Percentiles rank a stretch among this genome's conserved stretches.
phyloP scores from a whole-genome alignment of 176 grass and related monocot genomes.

The Triticum monococcum region DNA sequence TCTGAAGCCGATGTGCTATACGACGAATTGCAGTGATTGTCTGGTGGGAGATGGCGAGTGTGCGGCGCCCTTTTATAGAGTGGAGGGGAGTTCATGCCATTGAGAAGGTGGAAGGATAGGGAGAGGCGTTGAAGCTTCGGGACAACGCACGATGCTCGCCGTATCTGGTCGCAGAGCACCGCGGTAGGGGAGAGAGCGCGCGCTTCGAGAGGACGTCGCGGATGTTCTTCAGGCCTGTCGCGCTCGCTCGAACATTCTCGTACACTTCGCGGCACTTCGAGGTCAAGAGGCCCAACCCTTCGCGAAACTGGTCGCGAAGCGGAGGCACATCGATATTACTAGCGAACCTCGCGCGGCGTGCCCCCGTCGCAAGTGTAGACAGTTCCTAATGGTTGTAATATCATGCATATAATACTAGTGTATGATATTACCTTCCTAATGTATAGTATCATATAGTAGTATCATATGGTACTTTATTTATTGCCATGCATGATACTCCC shows the following conservation, averaged over 20 bases:
- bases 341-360: too few species aligned
- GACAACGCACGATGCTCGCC: not conserved
- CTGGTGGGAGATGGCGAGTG: not conserved
- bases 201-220: not conserved
- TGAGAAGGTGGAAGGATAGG: not conserved
- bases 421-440: too few species aligned
- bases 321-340: not conserved
- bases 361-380: too few species aligned
- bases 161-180: too few species aligned
- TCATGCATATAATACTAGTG: too few species aligned
- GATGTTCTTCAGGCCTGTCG: slow-evolving; percentile 23
- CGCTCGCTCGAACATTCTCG: slow-evolving; percentile 42
- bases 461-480: too few species aligned
- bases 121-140: slow-evolving; percentile 41
- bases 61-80: not conserved
- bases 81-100: not conserved
- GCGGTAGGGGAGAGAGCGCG: too few species aligned
- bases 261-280: not conserved
- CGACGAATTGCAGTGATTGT: too few species aligned
- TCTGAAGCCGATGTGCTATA: not conserved
- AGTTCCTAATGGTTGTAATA: too few species aligned
- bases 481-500: too few species aligned
- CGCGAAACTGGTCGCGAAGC: not conserved
- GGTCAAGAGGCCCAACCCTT: not conserved
- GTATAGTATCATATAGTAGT: too few species aligned